Evolutionary conservation across 768 basidiomycete species (phyloP), one percentile per base, ranked within the genome.

Genomic region (Boletellus ananas): DNA sequence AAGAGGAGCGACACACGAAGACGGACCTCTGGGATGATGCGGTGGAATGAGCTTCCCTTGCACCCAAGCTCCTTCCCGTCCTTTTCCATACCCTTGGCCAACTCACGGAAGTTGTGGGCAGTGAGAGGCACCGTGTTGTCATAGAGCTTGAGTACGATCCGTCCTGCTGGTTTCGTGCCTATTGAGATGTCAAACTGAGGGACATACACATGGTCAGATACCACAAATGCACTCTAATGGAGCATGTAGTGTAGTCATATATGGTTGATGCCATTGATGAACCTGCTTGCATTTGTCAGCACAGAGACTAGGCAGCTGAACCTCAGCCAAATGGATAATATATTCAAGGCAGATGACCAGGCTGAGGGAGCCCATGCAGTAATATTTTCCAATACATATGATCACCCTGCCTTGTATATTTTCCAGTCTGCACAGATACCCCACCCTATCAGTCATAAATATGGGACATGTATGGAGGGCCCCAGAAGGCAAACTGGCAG

Each of bases 91-190:
- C 81, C 81, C 6, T 83, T 81, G 8, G 84, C 81, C 40, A 94
- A 76, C 62, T 87, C 84, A 47, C 90, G 84, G 74, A 93, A 94
- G 74, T 93, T 92, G 43, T 69, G 71, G 3, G 87, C 68, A 12
- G 92, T 94, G 68, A 78, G 80, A 47, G 93, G 93, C n/a, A 90
- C 89, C 16, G 79, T 74, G 48, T 85, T 79, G 68, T 93, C 89
- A 70, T 79, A 91, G 37, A 94, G 79, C 68, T 87, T 83, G 80
- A 94, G 90, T 23, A 84, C 76, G 57, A 94, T 80, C 39, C 86
- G 82, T 20, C 88, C 89, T 1, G 79, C 72, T 4, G 82, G 79
- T 41, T 75, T 63, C 13, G 69, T 68, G 66, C 80, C 76, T 65
- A 93, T 85, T 2, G 75, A 68, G 51, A 88, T 61, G 47, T 87